Conservation (phyloP, 306 rosid genomes). For the Ceratonia siliqua region DNA sequence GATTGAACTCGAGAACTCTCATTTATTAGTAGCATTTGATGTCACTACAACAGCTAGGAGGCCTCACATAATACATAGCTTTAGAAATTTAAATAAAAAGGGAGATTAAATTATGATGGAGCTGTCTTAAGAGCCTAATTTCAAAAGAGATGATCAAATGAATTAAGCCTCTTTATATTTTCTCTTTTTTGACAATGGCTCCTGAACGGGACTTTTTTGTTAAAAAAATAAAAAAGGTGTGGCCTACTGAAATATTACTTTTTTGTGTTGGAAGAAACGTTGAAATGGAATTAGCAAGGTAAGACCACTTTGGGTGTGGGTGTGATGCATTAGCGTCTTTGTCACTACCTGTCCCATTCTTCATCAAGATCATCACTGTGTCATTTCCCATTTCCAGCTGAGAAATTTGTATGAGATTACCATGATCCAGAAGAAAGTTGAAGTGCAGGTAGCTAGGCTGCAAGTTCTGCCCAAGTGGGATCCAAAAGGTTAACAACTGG, state of each 20-base stretch:
- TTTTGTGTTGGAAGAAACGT: neutral
- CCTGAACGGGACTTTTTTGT: neutral
- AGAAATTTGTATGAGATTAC: neutral
- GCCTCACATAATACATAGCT: neutral
- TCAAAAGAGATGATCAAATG: neutral
- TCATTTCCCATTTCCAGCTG: slow-evolving; percentile 34
- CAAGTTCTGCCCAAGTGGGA: neutral
- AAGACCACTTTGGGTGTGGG: slow-evolving; percentile 23
- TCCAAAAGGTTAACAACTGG: neutral
- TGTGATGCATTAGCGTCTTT: slow-evolving; percentile 12
- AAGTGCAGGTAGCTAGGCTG: slow-evolving; percentile 6
- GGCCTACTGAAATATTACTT: neutral
- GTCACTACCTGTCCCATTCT: slow-evolving; percentile 24
- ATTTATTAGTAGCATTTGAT: neutral
- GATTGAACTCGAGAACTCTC: neutral
- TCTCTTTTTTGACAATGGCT: neutral
- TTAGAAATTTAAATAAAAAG: neutral
- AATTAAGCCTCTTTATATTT: neutral
- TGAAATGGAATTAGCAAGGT: neutral
- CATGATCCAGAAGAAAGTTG: slow-evolving; percentile 11
- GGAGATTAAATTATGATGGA: neutral
- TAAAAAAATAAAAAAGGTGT: neutral
- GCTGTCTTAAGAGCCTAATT: neutral
- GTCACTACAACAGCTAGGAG: no score
- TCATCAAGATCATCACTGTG: neutral